Evolutionary conservation across 2,329 filamentous ascomycete species (phyloP).

Genomic region (Penicillium sp.): DNA sequence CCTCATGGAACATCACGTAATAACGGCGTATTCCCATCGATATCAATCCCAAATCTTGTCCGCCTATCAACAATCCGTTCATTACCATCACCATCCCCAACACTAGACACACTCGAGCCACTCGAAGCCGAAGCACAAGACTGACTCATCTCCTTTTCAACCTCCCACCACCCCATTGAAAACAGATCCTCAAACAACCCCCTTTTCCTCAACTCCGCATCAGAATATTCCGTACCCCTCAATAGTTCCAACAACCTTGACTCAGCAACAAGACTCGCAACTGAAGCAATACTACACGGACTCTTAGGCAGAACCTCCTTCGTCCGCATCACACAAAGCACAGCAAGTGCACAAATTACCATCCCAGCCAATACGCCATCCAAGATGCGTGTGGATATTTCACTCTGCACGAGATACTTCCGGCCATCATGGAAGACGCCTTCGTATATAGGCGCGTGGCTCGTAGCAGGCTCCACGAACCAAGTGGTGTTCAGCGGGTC

Average conservation of each 20-base stretch:
- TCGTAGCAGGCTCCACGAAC: not conserved
- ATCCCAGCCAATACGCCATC: slow-evolving; percentile 20
- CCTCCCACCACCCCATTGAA: not conserved
- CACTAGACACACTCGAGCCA: not conserved
- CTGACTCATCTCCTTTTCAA: not conserved
- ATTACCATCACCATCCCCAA: not conserved
- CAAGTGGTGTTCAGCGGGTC: not conserved
- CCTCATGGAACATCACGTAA: not conserved
- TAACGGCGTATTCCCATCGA: not conserved
- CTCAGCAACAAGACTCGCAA: slow-evolving; percentile 11
- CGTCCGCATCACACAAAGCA: slow-evolving; percentile 14
- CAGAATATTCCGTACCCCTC: not conserved
- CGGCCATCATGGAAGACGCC: slow-evolving; percentile 1
- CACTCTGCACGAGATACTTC: slow-evolving; percentile 20
- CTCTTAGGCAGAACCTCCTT: slow-evolving; percentile 25
- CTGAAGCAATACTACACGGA: slow-evolving; percentile 28
- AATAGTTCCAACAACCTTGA: not conserved
- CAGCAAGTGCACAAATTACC: slow-evolving; percentile 16
- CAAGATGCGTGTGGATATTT: slow-evolving; percentile 20
- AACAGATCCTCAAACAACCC: not conserved
- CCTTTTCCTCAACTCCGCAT: not conserved
- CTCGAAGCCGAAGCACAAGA: not conserved
- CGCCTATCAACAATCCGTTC: not conserved
- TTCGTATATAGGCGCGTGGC: not conserved
- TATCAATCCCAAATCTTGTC: not conserved